Base-by-base conservation (phyloP, 768 basidiomycete genomes). In the Agaricus bisporus region DNA sequence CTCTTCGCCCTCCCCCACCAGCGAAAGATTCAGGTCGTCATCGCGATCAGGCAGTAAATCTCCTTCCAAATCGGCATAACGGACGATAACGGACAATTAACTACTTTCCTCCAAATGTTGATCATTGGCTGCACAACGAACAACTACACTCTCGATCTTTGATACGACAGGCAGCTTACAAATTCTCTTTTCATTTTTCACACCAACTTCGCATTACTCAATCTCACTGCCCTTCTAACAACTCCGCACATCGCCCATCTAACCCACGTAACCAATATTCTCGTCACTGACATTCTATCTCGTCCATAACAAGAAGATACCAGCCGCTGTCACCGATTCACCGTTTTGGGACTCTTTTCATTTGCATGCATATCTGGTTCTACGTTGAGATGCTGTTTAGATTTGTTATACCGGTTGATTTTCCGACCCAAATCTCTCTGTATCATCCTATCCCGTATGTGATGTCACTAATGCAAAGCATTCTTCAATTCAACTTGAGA, bases 1-100 rank as follows among this genome's bases (percentile, higher is more conserved):
- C 70, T 78, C 82, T 14, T 84, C 86, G 1, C 88, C 88, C 6
- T 85, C 85, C 1, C 81, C 80, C 9, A 73, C 80, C 1, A 75
- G 78, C 49, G 70, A 78, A 54, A 81, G 82, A 51, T 77, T 77
- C 68, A 71, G 75, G 63, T 66, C 68, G 18, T 35, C 44, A 14
- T 71, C 66, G 32, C 68, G 70, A 37, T 69, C 67, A 56, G 54
- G 65, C 61, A 61, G 64, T 59, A 65, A 57, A 61, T 67, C 58
- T 52, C 65, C 49, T 48, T 63, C 42, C 26, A 45, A 54, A 20
- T 42, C 47, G 45, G 54, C 51, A 42, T 56, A 37, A 53, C 42
- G 20, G 10, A 28, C 14, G 36, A 17, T 39, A 20, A 22, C 25
- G 11, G 17, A 11, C 38, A 26, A 38, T 38, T 39, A n/a, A 14